Base-by-base conservation (phyloP, 2,329 filamentous ascomycete genomes). In the Calycina marina region DNA sequence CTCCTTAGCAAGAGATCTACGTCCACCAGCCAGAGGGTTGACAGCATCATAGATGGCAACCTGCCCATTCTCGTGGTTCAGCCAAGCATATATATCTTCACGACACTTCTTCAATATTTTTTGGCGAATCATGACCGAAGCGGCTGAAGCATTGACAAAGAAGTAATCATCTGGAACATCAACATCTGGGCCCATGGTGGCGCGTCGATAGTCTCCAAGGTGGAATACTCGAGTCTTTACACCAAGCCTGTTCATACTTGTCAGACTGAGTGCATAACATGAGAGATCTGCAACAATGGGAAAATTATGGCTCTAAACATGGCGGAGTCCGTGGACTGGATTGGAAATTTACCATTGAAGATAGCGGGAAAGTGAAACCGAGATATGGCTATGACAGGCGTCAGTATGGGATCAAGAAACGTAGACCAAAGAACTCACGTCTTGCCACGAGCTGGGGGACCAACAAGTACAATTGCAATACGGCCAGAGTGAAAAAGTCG, bases 161-260 rank as follows among this genome's bases (percentile, higher is more conserved):
- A 98, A 98, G 57, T 98, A 98, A 54, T 98, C 90, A 41, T 93
- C 83, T 1, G 90, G 92, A 11, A 98, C 80, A 36, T 86, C 74
- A 35, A 78, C 77, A 10, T 77, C 83, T 25, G 76, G 72, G 12
- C 84, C 85, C 41, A 96, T 74, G 11, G 88, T 93, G 18, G 85
- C 86, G 53, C 90, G 74, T 44, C 90, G 79, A 56, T 98, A 98
- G 58, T 98, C 90, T 36, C 92, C 90, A 11, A 98, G 65, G 54
- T 98, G 90, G 55, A 98, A 98, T 47, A 96, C 92, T 45, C 88
- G 79, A 18, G 90, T 96, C 62, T 98, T 98, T 38, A 98, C 90
- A 40, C 90, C 90, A 24, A 98, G 70, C 90, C 75, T 79, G 40
- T 25, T 28, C 26, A 32, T 36, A 14, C 34, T 37, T 39, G 35